These are phyloP conservation scores for Porcisia deanei DNA, from an alignment of 208 protist genomes.

Conservation along the genomic window DNA sequence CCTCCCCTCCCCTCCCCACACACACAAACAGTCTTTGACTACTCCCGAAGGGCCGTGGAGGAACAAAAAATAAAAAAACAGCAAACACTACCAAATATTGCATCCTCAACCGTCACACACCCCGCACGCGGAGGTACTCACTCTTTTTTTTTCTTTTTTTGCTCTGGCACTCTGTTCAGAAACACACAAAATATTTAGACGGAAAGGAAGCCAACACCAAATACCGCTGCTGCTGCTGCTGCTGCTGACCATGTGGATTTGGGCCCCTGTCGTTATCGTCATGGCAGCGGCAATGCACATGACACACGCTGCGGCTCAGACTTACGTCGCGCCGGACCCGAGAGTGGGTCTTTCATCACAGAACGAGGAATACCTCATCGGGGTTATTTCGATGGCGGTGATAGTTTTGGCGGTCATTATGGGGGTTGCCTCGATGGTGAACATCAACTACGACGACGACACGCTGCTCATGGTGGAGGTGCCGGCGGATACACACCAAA, in stretches of 20 bases:
- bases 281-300: constrained; percentile 5
- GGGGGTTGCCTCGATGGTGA: constrained; percentile 64
- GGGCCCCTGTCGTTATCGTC: background rate
- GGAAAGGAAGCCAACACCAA: background rate
- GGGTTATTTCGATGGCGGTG: constrained; percentile 60
- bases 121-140: too few species aligned
- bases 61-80: too few species aligned
- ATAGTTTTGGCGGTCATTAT: constrained; percentile 58
- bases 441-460: constrained; percentile 85
- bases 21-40: too few species aligned
- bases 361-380: constrained; percentile 82
- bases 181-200: background rate
- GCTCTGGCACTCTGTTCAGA: too few species aligned
- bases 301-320: constrained; percentile 18
- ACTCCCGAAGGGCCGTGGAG: too few species aligned
- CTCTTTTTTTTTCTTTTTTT: too few species aligned
- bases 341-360: constrained; percentile 37
- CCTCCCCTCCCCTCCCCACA: background rate
- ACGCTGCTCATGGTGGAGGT: constrained; percentile 90
- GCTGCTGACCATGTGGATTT: background rate
- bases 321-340: constrained; percentile 50
- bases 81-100: too few species aligned
- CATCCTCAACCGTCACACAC: too few species aligned
- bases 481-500: constrained; percentile 48
- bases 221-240: background rate